Evolutionary conservation across 352 stramenopile species (phyloP).

Genomic region (Phytophthora melonis): DNA sequence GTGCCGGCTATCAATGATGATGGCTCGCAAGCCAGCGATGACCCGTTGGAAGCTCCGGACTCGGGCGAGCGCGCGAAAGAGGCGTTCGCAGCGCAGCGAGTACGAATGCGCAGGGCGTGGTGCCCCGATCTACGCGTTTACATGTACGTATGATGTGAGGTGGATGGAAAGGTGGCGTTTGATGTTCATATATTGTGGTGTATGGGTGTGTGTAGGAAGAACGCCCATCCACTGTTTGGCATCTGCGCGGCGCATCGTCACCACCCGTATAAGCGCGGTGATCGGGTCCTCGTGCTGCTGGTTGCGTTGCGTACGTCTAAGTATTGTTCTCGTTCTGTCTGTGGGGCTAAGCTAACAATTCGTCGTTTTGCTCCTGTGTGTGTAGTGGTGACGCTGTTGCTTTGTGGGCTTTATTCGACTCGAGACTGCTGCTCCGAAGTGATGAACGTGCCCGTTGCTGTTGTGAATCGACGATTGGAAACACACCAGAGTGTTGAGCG

Average conservation of each 20-base stretch:
- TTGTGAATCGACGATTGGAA: constrained; percentile 33
- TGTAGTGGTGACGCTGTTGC: constrained; percentile 51
- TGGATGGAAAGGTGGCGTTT: not conserved
- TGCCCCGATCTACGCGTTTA: constrained; percentile 61
- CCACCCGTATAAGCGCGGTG: constrained; percentile 62
- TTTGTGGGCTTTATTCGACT: constrained; percentile 55
- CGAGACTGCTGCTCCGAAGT: constrained; percentile 53
- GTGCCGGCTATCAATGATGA: constrained; percentile 32
- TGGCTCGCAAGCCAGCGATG: constrained; percentile 20
- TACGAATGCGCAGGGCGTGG: constrained; percentile 55
- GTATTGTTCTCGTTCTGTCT: not conserved
- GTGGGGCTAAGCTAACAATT: constrained; percentile 2
- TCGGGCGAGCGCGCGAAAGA: constrained; percentile 40
- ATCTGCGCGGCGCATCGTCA: constrained; percentile 52
- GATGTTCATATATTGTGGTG: constrained; percentile 10
- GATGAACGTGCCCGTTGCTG: constrained; percentile 21
- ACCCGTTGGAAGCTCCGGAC: constrained; percentile 31
- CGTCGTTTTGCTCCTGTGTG: constrained; percentile 4
- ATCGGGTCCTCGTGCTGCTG: constrained; percentile 60
- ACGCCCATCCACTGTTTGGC: constrained; percentile 58
- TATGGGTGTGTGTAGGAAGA: constrained; percentile 52
- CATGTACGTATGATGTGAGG: constrained; percentile 48
- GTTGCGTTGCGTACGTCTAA: constrained; percentile 52
- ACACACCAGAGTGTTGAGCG: not conserved
- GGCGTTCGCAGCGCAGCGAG: constrained; percentile 62